These are phyloP conservation scores for Xerocomellus dryophilus DNA, from an alignment of 768 basidiomycete genomes.

Conservation along the genomic window DNA sequence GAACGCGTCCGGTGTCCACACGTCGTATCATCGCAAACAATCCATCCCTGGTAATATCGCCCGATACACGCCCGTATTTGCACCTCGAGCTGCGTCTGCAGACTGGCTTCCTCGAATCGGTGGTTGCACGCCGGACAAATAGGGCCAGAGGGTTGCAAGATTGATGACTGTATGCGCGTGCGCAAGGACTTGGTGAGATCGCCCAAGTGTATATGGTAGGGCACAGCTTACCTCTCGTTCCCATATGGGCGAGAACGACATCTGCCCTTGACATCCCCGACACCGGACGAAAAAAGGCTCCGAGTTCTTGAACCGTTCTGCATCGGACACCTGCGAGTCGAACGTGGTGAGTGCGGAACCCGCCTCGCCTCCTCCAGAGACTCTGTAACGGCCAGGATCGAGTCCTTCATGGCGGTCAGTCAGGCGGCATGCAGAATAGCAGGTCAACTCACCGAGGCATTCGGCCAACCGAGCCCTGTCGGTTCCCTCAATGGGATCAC, in stretches of 20 bases:
- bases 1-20: constrained; percentile 85
- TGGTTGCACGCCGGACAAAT: constrained; percentile 66
- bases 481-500: constrained; percentile 95
- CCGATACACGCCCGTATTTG: constrained; percentile 77
- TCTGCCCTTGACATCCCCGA: constrained; percentile 61
- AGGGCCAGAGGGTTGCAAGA: constrained; percentile 63
- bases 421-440: background rate
- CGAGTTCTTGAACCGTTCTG: constrained; percentile 79
- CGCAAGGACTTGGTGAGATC: background rate
- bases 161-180: constrained; percentile 49
- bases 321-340: constrained; percentile 86
- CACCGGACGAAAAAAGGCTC: constrained; percentile 74
- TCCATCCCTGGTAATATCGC: constrained; percentile 88
- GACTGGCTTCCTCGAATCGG: constrained; percentile 51
- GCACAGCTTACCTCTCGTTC: constrained; percentile 50
- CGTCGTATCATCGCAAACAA: constrained; percentile 79
- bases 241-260: constrained; percentile 56
- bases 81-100: constrained; percentile 81
- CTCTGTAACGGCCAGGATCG: constrained; percentile 56
- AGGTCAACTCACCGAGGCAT: constrained; percentile 69
- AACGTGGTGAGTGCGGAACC: constrained; percentile 65
- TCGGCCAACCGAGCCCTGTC: constrained; percentile 90
- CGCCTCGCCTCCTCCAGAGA: constrained; percentile 49
- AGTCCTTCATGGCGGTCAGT: constrained; percentile 41
- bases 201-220: background rate